Percentiles rank a stretch among this genome's conserved stretches.
Evolutionary conservation across 129 eudicot genomes (phyloP).

Genomic region (Deinandra increscens): DNA sequence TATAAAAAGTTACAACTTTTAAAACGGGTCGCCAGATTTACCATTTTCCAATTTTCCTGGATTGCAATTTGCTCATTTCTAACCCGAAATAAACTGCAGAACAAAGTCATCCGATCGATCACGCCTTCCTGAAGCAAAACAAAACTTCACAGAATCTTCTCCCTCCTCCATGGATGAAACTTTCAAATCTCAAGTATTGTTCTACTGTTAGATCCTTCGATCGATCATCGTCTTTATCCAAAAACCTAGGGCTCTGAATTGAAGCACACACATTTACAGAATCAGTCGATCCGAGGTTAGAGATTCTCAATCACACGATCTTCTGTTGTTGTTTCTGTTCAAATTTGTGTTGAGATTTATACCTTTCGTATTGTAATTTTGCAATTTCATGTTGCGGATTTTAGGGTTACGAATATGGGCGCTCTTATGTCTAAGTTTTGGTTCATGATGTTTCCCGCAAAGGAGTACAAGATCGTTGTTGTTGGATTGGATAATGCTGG

Average conservation of each 20-base stretch:
- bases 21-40: no score
- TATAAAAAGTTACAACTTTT: no score
- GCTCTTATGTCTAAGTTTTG: constrained; percentile 82
- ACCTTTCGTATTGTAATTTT: background rate
- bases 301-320: background rate
- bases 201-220: background rate
- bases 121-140: background rate
- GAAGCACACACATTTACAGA: background rate
- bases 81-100: background rate
- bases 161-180: constrained; percentile 5
- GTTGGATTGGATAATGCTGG: constrained; percentile 98
- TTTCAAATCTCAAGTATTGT: background rate
- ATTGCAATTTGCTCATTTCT: background rate
- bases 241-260: constrained; percentile 9
- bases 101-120: background rate
- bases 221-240: constrained; percentile 15
- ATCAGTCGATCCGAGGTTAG: constrained; percentile 13
- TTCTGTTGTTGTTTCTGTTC: background rate
- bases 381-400: background rate
- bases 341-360: background rate
- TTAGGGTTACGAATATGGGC: constrained; percentile 58
- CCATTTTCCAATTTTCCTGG: background rate
- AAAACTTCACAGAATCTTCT: background rate
- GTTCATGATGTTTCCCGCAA: constrained; percentile 97
- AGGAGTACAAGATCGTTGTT: constrained; percentile 94